Evolutionary conservation across 164 flowering plant species (phyloP).

Genomic region (Hamamelis virginiana): DNA sequence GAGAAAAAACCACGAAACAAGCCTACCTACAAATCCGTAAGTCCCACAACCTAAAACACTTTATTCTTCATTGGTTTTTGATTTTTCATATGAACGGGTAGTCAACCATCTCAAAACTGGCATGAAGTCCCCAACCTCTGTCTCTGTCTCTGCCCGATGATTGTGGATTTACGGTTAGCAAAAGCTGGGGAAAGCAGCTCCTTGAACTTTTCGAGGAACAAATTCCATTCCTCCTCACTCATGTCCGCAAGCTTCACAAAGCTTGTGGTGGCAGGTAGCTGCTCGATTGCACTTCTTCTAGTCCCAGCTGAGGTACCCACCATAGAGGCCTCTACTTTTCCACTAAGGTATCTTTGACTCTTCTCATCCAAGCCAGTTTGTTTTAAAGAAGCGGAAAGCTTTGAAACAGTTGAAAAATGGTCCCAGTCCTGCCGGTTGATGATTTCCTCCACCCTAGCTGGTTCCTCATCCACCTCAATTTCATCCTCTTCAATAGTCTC

Average conservation of each 20-base stretch:
- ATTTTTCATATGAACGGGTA: neutral
- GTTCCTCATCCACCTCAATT: constrained; percentile 6
- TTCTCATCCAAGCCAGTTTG: constrained; percentile 11
- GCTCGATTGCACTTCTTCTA: constrained; percentile 26
- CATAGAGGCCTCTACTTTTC: neutral
- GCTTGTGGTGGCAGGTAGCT: constrained; percentile 18
- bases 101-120: constrained; percentile 27
- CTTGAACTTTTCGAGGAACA: constrained; percentile 27
- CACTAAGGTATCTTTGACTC: neutral
- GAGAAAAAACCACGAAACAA: neutral
- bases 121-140: constrained; percentile 37
- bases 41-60: neutral
- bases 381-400: constrained; percentile 12
- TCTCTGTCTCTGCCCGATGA: constrained; percentile 17
- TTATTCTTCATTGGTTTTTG: neutral
- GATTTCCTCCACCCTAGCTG: neutral
- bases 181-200: constrained; percentile 31
- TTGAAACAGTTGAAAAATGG: constrained; percentile 13
- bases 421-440: constrained; percentile 1
- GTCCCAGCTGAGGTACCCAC: constrained; percentile 3
- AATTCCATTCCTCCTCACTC: constrained; percentile 26
- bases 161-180: constrained; percentile 16
- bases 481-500: constrained; percentile 18
- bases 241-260: constrained; percentile 32
- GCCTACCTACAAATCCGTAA: neutral